Conservation (phyloP, 2,329 filamentous ascomycete genomes). For the Fusarium multiceps region DNA sequence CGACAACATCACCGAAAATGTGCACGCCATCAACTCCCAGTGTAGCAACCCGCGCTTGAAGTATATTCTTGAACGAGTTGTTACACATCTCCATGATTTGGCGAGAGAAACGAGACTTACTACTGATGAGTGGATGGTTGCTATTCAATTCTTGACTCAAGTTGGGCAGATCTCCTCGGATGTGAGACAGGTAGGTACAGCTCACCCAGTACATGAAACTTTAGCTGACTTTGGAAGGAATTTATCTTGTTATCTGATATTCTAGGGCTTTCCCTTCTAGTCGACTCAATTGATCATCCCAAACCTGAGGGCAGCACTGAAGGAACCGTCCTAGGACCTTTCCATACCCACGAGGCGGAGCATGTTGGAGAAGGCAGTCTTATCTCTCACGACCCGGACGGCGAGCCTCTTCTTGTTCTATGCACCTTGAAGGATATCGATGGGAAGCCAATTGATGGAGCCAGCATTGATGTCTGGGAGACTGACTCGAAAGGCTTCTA, state of each 20-base stretch:
- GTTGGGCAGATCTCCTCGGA: slow-evolving; percentile 76
- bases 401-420: slow-evolving; percentile 73
- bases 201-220: too few species aligned
- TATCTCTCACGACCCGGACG: slow-evolving; percentile 73
- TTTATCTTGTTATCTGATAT: slow-evolving; percentile 82
- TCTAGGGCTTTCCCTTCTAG: slow-evolving; percentile 77
- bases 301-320: slow-evolving; percentile 75
- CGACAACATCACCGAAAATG: slow-evolving; percentile 80
- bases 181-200: slow-evolving; percentile 63
- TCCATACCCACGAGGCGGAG: slow-evolving; percentile 79
- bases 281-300: slow-evolving; percentile 82
- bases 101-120: slow-evolving; percentile 78
- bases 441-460: slow-evolving; percentile 68
- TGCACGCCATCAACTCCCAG: slow-evolving; percentile 75
- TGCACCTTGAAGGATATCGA: slow-evolving; percentile 72
- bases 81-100: slow-evolving; percentile 80
- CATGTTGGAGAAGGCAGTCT: slow-evolving; percentile 60
- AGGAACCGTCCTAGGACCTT: slow-evolving; percentile 83
- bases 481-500: slow-evolving; percentile 80
- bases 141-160: slow-evolving; percentile 73
- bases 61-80: slow-evolving; percentile 75
- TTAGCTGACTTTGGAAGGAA: slow-evolving; percentile 54
- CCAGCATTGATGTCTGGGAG: slow-evolving; percentile 83
- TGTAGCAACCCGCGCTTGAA: slow-evolving; percentile 70
- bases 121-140: slow-evolving; percentile 78